A percentile compares a stretch with the other conserved stretches of the same genome.
Conservation (phyloP, 352 stramenopile genomes). For the Phytopythium chamaehyphon region DNA sequence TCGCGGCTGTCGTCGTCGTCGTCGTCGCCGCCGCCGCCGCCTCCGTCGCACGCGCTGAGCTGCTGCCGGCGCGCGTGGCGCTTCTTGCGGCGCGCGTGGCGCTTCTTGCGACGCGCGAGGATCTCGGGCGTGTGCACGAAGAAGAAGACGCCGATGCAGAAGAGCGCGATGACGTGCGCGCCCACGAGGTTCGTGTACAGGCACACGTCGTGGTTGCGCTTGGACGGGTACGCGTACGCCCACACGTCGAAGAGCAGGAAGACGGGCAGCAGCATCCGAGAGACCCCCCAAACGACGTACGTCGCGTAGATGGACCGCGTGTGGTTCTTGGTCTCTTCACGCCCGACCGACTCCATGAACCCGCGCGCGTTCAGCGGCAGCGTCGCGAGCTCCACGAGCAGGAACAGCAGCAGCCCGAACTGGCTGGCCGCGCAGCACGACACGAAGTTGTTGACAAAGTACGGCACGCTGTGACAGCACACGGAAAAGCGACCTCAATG, state of each 20-base stretch:
- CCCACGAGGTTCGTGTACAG: conserved; percentile 74
- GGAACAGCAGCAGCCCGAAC: conserved; percentile 71
- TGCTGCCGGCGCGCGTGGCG: conserved; percentile 7
- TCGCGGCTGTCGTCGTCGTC: conserved; percentile 14
- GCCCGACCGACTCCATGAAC: conserved; percentile 69
- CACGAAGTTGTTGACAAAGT: conserved; percentile 86
- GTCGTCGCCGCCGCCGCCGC: conserved; percentile 11
- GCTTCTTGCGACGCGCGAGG: conserved; percentile 23
- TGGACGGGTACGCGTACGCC: conserved; percentile 62
- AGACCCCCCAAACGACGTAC: conserved; percentile 72
- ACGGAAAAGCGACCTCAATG: not conserved
- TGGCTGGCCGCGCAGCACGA: conserved; percentile 74
- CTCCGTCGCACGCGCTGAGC: conserved; percentile 1
- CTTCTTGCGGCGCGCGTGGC: conserved; percentile 7
- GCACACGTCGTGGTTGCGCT: conserved; percentile 71
- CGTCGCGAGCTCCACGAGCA: conserved; percentile 78
- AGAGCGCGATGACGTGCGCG: conserved; percentile 75
- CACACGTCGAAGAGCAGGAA: conserved; percentile 78
- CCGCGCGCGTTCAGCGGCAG: conserved; percentile 70
- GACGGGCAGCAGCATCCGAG: conserved; percentile 63
- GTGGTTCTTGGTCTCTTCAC: conserved; percentile 58
- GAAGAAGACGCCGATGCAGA: conserved; percentile 79
- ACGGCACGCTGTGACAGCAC: conserved; percentile 59
- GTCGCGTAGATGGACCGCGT: conserved; percentile 69
- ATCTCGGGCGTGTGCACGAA: conserved; percentile 80